Evolutionary conservation across 371 early-diverging fungal genomes (phyloP), one percentile per base, ranked within the genome.

Genomic region (Apophysomyces elegans): DNA sequence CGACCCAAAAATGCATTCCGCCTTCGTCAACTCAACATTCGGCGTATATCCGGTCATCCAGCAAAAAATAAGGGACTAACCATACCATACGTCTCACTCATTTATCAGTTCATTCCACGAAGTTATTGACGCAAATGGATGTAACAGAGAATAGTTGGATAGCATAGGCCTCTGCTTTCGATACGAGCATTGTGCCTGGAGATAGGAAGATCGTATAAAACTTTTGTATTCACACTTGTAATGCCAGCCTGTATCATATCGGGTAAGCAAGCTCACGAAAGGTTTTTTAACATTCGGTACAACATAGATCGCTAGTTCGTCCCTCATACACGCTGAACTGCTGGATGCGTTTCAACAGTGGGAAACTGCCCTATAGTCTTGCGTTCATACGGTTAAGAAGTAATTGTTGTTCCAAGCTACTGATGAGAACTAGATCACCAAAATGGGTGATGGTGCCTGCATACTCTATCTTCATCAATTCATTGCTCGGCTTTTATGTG

Each of bases 11-110:
- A 26, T 26, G 1, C 32, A 3, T 26, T 26, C 32, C 32, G 32
- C 32, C 41, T 41, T 41, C 44, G 96, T 96, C 50, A 97, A 83
- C 57, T 97, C 82, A 99, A 87, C 73, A 97, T 98, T 62, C 99
- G 86, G 58, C 98, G 79, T 70, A 99, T 79, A 85, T 99, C 99
- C 9, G 99, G 98, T 72, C 98, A 98, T 61, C 91, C 93, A 2
- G 89, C 84, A 73, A 97, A 99, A 80, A 26, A 26, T 2, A 94
- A 95, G 67, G 98, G 87, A 68, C 99, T 98, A 78, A 89, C 97
- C 98, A 99, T 98, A 76, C 97, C 98, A 83, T 93, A 97, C 11
- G 91, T 93, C 80, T 99, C 99, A 76, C 99, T 92, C 82, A 98
- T 98, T 66, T 93, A 91, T 98, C 98, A 99, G 83, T 96, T 97